A percentile compares a stretch with the other conserved stretches of the same genome.
phyloP scores from a whole-genome alignment of 306 rosid species.

The Cicer arietinum region DNA sequence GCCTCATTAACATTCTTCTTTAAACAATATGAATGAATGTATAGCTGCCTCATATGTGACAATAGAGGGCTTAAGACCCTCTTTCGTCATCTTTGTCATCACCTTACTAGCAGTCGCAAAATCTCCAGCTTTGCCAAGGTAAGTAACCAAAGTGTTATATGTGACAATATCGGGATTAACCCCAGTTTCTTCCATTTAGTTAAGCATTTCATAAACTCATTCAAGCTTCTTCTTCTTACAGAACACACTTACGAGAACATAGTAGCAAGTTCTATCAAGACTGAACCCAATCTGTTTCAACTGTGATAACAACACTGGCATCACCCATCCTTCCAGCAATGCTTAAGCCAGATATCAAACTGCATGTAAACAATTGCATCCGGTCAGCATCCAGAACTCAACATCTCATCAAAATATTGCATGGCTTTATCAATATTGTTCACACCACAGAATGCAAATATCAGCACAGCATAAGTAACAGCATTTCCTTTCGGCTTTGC shows the following conservation, averaged over 20 bases:
- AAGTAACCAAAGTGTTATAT: constrained; percentile 46
- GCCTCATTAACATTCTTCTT: constrained; percentile 55
- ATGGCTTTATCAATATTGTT: no score
- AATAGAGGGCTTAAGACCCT: constrained; percentile 62
- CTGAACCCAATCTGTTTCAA: constrained; percentile 71
- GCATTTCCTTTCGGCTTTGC: constrained; percentile 39
- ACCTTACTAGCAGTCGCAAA: constrained; percentile 49
- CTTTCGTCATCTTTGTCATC: constrained; percentile 63
- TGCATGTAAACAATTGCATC: constrained; percentile 66
- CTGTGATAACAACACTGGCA: constrained; percentile 65
- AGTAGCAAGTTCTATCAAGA: constrained; percentile 65
- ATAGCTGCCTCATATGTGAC: constrained; percentile 76
- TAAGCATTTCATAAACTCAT: no score
- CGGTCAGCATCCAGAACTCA: constrained; percentile 53
- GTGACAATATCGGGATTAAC: no score
- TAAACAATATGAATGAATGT: constrained; percentile 65
- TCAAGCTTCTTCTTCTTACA: constrained; percentile 64
- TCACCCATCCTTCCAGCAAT: constrained; percentile 83
- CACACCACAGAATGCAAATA: no score
- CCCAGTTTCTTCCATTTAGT: no score
- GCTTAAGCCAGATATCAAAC: constrained; percentile 75
- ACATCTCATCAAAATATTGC: constrained; percentile 60
- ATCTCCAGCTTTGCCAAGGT: constrained; percentile 65
- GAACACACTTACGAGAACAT: constrained; percentile 72
- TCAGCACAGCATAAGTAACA: no score